Percentiles rank a stretch among this genome's conserved stretches.
Conservation (phyloP, 2,329 filamentous ascomycete species). For the Botryotinia calthae region DNA sequence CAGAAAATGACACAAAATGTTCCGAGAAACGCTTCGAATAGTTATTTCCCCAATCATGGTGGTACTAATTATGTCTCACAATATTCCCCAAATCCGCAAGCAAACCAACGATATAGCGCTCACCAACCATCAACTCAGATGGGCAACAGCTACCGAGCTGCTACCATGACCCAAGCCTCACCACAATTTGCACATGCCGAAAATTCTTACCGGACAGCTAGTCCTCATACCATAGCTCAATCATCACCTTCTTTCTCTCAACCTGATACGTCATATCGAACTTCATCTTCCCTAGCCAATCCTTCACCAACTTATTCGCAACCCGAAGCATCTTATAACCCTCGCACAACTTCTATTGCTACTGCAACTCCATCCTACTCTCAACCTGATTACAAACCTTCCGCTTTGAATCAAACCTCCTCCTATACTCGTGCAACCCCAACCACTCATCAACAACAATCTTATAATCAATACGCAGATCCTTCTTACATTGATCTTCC, state of each 20-base stretch:
- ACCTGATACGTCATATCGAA: conserved; percentile 30
- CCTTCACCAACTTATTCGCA: conserved; percentile 36
- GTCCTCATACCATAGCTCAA: conserved; percentile 35
- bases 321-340: conserved; percentile 28
- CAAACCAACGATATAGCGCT: conserved; percentile 34
- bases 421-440: conserved; percentile 32
- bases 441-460: conserved; percentile 33
- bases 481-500: conserved; percentile 37
- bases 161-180: conserved; percentile 33
- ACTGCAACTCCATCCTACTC: conserved; percentile 33
- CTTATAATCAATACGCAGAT: conserved; percentile 34
- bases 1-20: conserved; percentile 29
- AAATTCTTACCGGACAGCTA: conserved; percentile 35
- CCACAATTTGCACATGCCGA: conserved; percentile 36
- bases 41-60: conserved; percentile 33
- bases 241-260: conserved; percentile 36
- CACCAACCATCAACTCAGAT: conserved; percentile 37
- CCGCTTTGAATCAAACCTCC: conserved; percentile 29
- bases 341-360: conserved; percentile 32
- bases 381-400: conserved; percentile 26
- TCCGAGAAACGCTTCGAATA: conserved; percentile 32
- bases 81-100: conserved; percentile 35
- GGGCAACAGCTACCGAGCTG: conserved; percentile 31
- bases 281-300: conserved; percentile 31
- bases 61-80: conserved; percentile 33